phyloP scores from a whole-genome alignment of 1,139 yeast species.

The Sugiyamaella neomexicana region DNA sequence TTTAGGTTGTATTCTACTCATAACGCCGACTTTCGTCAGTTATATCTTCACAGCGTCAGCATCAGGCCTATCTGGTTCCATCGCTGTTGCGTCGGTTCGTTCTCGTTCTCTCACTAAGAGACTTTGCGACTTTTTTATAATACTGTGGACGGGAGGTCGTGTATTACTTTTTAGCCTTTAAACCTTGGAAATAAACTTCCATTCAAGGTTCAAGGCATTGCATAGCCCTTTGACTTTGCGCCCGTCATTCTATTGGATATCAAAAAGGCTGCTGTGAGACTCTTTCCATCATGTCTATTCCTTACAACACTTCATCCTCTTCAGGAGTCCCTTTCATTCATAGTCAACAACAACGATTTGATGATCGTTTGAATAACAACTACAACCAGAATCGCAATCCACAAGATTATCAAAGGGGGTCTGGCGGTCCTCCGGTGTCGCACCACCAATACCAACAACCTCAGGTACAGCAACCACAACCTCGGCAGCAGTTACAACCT shows the following conservation, averaged over 20 bases:
- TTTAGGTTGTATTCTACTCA: not conserved
- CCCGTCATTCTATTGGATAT: not conserved
- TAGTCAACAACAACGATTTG: not conserved
- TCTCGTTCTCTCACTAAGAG: not conserved
- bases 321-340: not conserved
- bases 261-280: not conserved
- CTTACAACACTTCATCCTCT: not conserved
- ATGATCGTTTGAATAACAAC: not conserved
- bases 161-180: not conserved
- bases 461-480: not conserved
- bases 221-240: not conserved
- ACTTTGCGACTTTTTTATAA: too few species aligned
- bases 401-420: constrained; percentile 1
- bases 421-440: not conserved
- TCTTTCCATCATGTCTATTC: not conserved
- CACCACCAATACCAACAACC: not conserved
- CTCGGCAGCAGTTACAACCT: constrained; percentile 6
- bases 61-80: too few species aligned
- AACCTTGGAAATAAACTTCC: too few species aligned
- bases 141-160: not conserved
- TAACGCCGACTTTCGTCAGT: not conserved
- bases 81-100: not conserved
- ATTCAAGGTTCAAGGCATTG: not conserved
- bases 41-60: not conserved
- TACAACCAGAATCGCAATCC: not conserved